Base-by-base conservation (phyloP, 192 early-diverging fungal species). In the Funneliformis geosporum region DNA sequence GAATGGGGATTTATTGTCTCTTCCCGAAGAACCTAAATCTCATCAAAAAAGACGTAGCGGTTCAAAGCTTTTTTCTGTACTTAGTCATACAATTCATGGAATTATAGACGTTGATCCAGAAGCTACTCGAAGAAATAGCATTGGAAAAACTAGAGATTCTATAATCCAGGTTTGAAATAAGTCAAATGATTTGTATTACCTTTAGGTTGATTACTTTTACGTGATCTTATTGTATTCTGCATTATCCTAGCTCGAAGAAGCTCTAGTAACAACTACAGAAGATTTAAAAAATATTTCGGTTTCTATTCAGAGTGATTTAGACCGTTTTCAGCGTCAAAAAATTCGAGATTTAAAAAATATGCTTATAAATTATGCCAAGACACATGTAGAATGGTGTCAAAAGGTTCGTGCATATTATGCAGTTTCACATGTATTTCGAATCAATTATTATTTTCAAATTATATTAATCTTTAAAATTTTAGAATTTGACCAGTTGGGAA, bases 91-190 rank as follows among this genome's bases (percentile, higher is more conserved):
- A 44, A 80, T 99, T 25, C 95, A 97, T 82, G 95, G 95, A 1
- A 91, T 98, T 78, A 96, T 98, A 85, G 97, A 98, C 83, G 96
- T 96, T 7, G 97, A 99, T 83, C 96, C 96, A 1, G 95, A 94
- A 50, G 89, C 92, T 27, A 94, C 95, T 47, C 90, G 96, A 11
- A 91, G 96, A 65, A 94, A 93, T 83, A 93, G 92, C 73, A 96
- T 99, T 60, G 94, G 94, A 21, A 93, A 92, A 47, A 93, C 95
- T 6, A 90, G 91, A 23, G 97, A 98, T 78, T 84, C 87, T 25
- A 96, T 98, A 73, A 84, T 82, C 59, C 80, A 89, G 67, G 88
- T 89, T 80, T 78, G 42, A 28, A 12, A 69, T 39, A 38, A 27
- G 23, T 21, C 8, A 27, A 23, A 38, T 40, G 5, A 33, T 8